phyloP scores from a whole-genome alignment of 257 asterid species.

The Echium plantagineum region DNA sequence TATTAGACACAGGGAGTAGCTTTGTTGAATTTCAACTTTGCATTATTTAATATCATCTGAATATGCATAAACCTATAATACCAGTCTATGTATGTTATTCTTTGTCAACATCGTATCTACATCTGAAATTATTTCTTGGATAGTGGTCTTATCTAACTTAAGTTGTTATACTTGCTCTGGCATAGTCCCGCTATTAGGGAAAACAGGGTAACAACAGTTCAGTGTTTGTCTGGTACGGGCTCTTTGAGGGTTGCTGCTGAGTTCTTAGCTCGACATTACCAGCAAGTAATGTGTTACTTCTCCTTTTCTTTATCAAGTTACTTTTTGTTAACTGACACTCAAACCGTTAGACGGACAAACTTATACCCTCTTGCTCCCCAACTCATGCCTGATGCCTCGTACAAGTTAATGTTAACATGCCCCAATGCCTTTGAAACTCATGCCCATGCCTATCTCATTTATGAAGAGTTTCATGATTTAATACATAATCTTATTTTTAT shows the following conservation, averaged over 20 bases:
- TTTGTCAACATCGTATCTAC: no score
- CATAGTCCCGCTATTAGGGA: slow-evolving; percentile 83
- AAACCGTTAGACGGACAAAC: background rate
- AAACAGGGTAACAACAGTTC: slow-evolving; percentile 89
- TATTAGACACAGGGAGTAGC: no score
- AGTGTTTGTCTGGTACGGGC: slow-evolving; percentile 98
- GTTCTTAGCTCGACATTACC: slow-evolving; percentile 76
- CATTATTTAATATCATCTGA: background rate
- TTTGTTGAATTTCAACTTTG: background rate
- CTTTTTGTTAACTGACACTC: background rate
- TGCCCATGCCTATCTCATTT: background rate
- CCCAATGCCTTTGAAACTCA: background rate
- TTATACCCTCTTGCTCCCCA: no score
- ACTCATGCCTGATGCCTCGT: background rate
- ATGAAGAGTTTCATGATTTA: background rate
- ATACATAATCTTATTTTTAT: background rate
- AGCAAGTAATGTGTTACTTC: slow-evolving; percentile 40
- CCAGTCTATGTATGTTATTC: no score
- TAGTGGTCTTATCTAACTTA: slow-evolving; percentile 4
- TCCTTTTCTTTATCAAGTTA: background rate
- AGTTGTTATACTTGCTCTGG: slow-evolving; percentile 16
- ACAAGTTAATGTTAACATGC: background rate
- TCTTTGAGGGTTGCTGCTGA: slow-evolving; percentile 97
- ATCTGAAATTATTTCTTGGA: background rate
- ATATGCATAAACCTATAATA: no score